Conservation (phyloP, 257 asterid species). For the Rehmannia glutinosa region DNA sequence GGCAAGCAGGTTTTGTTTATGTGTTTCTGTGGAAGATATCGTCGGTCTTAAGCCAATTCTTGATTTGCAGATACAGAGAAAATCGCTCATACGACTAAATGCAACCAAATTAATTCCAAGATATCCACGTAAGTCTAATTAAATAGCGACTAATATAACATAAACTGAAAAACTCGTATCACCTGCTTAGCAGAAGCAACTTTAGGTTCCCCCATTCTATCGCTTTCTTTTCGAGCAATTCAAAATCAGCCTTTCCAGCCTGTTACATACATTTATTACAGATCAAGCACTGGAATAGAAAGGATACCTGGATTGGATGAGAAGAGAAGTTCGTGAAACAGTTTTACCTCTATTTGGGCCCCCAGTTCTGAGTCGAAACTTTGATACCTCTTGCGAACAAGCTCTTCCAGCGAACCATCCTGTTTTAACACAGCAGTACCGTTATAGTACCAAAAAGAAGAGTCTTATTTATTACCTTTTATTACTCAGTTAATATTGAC, state of each 20-base stretch:
- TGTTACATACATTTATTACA: slow-evolving; percentile 17
- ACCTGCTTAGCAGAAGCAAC: slow-evolving; percentile 96
- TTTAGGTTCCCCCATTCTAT: slow-evolving; percentile 82
- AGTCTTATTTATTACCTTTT: too few species aligned
- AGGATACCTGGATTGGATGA: neutral
- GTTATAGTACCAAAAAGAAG: neutral
- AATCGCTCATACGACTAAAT: too few species aligned
- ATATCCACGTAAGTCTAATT: too few species aligned
- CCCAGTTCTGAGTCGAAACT: slow-evolving; percentile 89
- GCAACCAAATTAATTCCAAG: too few species aligned
- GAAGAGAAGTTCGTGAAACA: neutral
- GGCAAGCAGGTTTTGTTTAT: too few species aligned
- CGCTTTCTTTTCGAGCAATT: slow-evolving; percentile 79
- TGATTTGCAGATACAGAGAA: too few species aligned
- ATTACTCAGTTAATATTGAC: too few species aligned
- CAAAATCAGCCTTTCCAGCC: slow-evolving; percentile 95
- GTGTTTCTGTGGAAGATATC: too few species aligned
- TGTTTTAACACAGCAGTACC: slow-evolving; percentile 18
- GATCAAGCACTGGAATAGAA: neutral
- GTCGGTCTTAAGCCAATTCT: too few species aligned
- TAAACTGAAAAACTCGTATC: neutral
- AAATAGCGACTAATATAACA: too few species aligned
- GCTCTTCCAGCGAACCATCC: slow-evolving; percentile 71
- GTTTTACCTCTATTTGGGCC: slow-evolving; percentile 66
- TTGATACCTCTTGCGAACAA: slow-evolving; percentile 76